Evolutionary conservation across 2,329 filamentous ascomycete species (phyloP), one percentile per base, ranked within the genome.

Genomic region (Fusarium temperatum): DNA sequence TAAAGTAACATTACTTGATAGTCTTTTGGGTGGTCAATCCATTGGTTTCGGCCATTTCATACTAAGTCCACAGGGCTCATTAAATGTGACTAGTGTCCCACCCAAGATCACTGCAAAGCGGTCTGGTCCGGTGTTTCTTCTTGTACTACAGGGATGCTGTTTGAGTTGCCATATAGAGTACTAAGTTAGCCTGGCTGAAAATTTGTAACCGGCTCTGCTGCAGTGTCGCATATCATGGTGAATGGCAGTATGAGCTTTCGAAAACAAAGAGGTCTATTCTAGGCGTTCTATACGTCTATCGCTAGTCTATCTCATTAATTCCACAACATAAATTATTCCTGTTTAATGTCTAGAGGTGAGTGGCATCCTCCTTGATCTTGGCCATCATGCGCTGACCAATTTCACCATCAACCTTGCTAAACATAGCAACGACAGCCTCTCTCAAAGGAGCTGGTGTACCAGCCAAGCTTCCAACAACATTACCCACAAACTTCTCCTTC

Each of bases 331-430:
- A 35, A n/a, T n/a, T n/a, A n/a, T n/a, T n/a, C n/a, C n/a, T n/a
- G n/a, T 3, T 50, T 50, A 4, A 1, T n/a, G 2, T 20, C 42
- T 59, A 59, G 18, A 61, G 48, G 18, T 50, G 61, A 26, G 61
- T 59, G 1, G 35, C 11, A 26, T 66, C 35, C 11, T 66, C 57
- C 28, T 66, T 66, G 6, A 66, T 66, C 57, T 63, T 63, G 8
- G 47, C 57, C 39, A 66, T 66, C 63, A 66, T 66, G 3, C 57
- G 47, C 41, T 66, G 63, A 12, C 63, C 63, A 54, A 66, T 63
- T 48, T 63, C 63, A 30, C 35, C 35, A 36, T 66, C 58, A 66
- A 63, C 63, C 39, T 66, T 66, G n/a, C 47, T 55, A 15, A 66
- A 66, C 63, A 63, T 66, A 47, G 63, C 39, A 12, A 63, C 63